Conservation (phyloP, 176 grass and related monocot species). For the Poa annua region DNA sequence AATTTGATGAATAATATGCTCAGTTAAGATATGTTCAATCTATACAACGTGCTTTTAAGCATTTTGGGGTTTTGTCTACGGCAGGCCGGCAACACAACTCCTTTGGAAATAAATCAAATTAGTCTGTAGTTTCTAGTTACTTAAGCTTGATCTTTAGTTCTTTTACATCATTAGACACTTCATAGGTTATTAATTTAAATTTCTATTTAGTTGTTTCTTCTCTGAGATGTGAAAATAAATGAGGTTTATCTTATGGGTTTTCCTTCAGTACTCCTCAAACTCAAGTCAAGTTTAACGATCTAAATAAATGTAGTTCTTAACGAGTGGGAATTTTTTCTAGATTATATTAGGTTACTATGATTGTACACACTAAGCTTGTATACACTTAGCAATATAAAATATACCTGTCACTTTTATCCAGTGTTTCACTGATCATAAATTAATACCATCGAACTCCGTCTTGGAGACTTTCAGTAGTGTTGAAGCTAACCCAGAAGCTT, state of each 20-base stretch:
- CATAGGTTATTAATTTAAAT: neutral
- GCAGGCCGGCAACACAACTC: too few relatives aligned
- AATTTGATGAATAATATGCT: neutral
- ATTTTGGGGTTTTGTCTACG: neutral
- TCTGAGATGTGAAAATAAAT: neutral
- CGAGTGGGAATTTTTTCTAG: neutral
- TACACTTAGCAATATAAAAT: neutral
- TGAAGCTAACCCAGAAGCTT: neutral
- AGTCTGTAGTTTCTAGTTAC: neutral
- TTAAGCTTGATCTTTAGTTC: neutral
- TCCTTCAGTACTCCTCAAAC: neutral
- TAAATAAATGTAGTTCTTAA: slow-evolving; percentile 9
- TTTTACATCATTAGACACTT: neutral
- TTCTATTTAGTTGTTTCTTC: neutral
- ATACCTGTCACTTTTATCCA: too few relatives aligned
- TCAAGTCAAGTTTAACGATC: neutral
- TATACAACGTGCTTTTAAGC: neutral
- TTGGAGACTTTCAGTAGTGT: neutral
- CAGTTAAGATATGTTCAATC: neutral
- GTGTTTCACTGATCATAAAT: too few relatives aligned
- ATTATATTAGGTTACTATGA: neutral
- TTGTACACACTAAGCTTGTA: neutral
- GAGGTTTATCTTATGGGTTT: neutral
- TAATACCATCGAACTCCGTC: neutral
- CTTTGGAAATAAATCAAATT: neutral